phyloP scores from a whole-genome alignment of 371 early-diverging fungal species.

The Apophysomyces sp. region DNA sequence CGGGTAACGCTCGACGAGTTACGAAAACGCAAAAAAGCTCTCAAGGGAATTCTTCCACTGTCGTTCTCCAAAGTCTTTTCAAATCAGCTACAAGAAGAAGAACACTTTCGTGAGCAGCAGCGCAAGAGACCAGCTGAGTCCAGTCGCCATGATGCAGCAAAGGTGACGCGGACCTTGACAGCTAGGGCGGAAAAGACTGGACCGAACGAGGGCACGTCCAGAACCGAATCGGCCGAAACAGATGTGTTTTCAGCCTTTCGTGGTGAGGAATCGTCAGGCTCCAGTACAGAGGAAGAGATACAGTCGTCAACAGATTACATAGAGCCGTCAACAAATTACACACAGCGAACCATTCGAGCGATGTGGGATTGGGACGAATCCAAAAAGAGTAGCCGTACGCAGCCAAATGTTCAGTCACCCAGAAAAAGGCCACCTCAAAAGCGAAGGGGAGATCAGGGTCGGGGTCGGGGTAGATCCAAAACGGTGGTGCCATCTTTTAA shows the following conservation, averaged over 20 bases:
- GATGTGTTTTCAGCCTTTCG: background rate
- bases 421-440: background rate
- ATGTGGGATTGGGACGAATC: background rate
- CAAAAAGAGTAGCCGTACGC: background rate
- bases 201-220: background rate
- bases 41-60: background rate
- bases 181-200: background rate
- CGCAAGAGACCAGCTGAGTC: background rate
- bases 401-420: background rate
- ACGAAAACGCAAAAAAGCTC: slow-evolving; percentile 2
- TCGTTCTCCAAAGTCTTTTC: slow-evolving; percentile 3
- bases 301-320: no score
- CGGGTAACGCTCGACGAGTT: slow-evolving; percentile 1
- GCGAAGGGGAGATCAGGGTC: background rate
- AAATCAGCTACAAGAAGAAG: background rate
- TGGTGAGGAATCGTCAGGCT: background rate
- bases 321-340: background rate
- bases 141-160: background rate
- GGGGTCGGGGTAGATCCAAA: background rate
- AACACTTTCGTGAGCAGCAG: background rate
- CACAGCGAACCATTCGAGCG: background rate
- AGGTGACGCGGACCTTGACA: background rate
- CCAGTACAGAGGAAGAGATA: background rate
- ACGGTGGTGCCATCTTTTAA: background rate
- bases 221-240: background rate